Base-by-base conservation (phyloP, 2,329 filamentous ascomycete species). In the Penicillium sp. region DNA sequence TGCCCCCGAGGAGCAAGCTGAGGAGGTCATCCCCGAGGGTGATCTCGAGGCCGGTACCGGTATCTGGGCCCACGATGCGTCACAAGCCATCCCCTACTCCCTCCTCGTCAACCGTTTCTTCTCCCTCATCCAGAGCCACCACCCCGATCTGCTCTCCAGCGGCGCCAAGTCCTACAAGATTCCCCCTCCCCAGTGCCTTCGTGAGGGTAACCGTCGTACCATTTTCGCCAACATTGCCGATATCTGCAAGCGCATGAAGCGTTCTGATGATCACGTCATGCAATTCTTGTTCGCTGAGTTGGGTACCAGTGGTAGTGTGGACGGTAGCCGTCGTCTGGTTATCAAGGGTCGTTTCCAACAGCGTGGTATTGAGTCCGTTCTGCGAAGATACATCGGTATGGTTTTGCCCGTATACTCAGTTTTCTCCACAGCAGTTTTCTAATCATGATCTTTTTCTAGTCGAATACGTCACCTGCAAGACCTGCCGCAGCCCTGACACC, bases 301-400 rank as follows among this genome's bases (percentile, higher is more conserved):
- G 87, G 94, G 94, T 82, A 99, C 94, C 64, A 95, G 87, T 72
- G 94, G 94, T 75, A 95, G 90, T 73, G 92, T 96, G 52, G 94
- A 97, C 79, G 94, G 93, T 67, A 91, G 85, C 78, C 87, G 92
- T 77, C 88, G 93, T 72, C 79, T 99, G 69, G 92, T 99, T 72
- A 99, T 99, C 85, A 97, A 96, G 84, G 94, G 94, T 83, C 91
- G 94, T 72, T 99, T 99, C 89, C 93, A 97, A 78, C 93, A 97
- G 81, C 97, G 97, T 81, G 93, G 97, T 82, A 92, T 97, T 72
- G 94, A 99, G 82, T 96, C 95, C 78, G 92, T 97, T 49, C 79
- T 97, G 73, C 85, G 93, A 79, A 90, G 93, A 82, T 96, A 96
- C 77, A 97, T 96, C 74, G 90, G 89, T 91, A 81, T 75, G 86